These are phyloP conservation scores for Grigorovia yakushimaensis DNA, from an alignment of 805 yeast species.

Conservation along the genomic window DNA sequence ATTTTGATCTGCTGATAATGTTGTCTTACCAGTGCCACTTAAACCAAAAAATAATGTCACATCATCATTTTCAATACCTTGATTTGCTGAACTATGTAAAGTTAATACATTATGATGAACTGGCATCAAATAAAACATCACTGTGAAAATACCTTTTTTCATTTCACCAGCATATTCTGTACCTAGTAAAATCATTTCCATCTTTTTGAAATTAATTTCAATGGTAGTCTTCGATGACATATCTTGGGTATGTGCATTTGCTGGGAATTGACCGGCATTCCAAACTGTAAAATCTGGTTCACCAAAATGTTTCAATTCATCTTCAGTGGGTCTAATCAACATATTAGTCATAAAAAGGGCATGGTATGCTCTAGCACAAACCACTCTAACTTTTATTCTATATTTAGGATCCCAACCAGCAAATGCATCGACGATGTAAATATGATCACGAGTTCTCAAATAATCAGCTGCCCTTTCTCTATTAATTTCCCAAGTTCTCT, in stretches of 20 bases:
- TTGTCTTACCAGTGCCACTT: constrained; percentile 97
- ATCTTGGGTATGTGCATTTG: constrained; percentile 90
- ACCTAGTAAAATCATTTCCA: constrained; percentile 98
- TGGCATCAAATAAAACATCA: constrained; percentile 98
- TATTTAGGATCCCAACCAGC: constrained; percentile 99
- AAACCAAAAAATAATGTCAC: constrained; percentile 94
- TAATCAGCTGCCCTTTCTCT: constrained; percentile 95
- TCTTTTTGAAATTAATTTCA: constrained; percentile 89
- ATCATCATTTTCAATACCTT: constrained; percentile 71
- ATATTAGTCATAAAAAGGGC: constrained; percentile 96
- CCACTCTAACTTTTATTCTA: constrained; percentile 89
- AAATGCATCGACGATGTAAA: constrained; percentile 89
- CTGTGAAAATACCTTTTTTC: constrained; percentile 99
- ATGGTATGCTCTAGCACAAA: constrained; percentile 97
- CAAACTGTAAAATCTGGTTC: constrained; percentile 97
- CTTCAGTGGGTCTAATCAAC: constrained; percentile 89
- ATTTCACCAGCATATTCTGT: constrained; percentile 99
- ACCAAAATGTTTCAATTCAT: constrained; percentile 82
- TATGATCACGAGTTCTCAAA: constrained; percentile 87
- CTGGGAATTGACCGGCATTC: constrained; percentile 99
- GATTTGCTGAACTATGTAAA: constrained; percentile 90
- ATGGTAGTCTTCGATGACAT: constrained; percentile 95
- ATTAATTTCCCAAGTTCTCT: constrained; percentile 89
- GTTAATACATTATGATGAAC: constrained; percentile 84
- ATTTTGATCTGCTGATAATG: constrained; percentile 91